Evolutionary conservation across 139 green algal species (phyloP), one percentile per base, ranked within the genome.

Genomic region (Spirogloea muscicola): DNA sequence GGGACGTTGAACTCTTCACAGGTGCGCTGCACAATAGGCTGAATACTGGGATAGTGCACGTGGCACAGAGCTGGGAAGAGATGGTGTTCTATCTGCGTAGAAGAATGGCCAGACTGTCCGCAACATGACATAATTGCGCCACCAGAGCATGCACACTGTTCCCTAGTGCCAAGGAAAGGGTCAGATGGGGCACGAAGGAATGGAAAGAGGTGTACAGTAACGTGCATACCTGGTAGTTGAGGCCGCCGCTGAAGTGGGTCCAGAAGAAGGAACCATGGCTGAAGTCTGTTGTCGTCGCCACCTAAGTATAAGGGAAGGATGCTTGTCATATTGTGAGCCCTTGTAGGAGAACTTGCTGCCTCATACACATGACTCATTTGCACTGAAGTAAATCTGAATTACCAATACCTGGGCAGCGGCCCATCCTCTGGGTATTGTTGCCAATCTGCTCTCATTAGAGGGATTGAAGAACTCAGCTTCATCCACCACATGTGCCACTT

Each of bases 181-280:
- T 13, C 44, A 52, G 44, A 16, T 27, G 44, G 44, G 16, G 16
- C 44, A 52, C 16, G 16, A 52, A 52, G 44, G 44, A 13, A 52
- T 27, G 16, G 16, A 16, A 52, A 52, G 16, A 13, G 16, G 16
- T 9, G n/a, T n/a, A 62, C 13, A n/a, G n/a, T n/a, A n/a, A n/a
- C n/a, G n/a, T n/a, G 5, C 27, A 60, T 10, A 76, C 60, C 67
- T 85, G 79, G 75, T 90, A 89, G 69, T 89, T 92, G 39, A 92
- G 79, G 29, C 88, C 88, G 13, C 88, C 88, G 0, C 76, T 88
- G 66, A 92, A 69, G 71, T 92, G 85, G 3, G 74, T 89, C 88
- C 88, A 92, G 57, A 92, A 87, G 57, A 72, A 86, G 21, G 82
- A 89, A 16, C 77, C 84, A 52, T 86, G 88, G 27, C 63, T 67